These are phyloP conservation scores for Fraxinus xanthoxyloides DNA, from an alignment of 305 asterid species.

Conservation along the genomic window DNA sequence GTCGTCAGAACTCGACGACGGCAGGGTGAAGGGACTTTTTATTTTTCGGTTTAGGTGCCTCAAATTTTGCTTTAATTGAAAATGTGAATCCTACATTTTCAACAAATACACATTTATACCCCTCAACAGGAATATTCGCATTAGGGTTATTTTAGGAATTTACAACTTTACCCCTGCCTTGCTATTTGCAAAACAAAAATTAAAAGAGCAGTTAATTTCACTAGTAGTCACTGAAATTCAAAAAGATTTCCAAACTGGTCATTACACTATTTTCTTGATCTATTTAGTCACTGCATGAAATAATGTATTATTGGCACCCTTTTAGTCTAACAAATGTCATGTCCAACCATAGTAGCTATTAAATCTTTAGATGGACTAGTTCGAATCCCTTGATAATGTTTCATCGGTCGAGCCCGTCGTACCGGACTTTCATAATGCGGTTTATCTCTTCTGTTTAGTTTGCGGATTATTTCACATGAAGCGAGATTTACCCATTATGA, in stretches of 20 bases:
- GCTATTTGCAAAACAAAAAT: not conserved
- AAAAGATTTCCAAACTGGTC: not conserved
- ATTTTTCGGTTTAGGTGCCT: slow-evolving; percentile 1
- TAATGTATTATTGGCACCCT: not conserved
- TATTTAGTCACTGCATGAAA: not conserved
- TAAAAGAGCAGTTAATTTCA: not conserved
- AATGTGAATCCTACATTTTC: not conserved
- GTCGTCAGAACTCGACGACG: slow-evolving; percentile 31
- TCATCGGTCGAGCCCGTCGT: no score
- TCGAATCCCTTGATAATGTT: no score
- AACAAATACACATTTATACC: slow-evolving; percentile 9
- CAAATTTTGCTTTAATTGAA: not conserved
- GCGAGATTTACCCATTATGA: no score
- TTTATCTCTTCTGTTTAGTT: no score
- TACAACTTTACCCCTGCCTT: not conserved
- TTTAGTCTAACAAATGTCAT: not conserved
- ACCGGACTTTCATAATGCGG: no score
- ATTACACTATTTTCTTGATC: not conserved
- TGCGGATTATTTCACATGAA: no score
- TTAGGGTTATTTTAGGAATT: slow-evolving; percentile 6
- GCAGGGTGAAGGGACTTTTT: slow-evolving; percentile 13
- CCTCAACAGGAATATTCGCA: not conserved
- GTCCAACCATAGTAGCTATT: not conserved
- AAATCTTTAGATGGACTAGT: not conserved
- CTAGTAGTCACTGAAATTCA: not conserved